A percentile compares a stretch with the other conserved stretches of the same genome.
These are phyloP conservation scores for Jatropha podagrica DNA, from an alignment of 441 rosid genomes.

Conservation along the genomic window DNA sequence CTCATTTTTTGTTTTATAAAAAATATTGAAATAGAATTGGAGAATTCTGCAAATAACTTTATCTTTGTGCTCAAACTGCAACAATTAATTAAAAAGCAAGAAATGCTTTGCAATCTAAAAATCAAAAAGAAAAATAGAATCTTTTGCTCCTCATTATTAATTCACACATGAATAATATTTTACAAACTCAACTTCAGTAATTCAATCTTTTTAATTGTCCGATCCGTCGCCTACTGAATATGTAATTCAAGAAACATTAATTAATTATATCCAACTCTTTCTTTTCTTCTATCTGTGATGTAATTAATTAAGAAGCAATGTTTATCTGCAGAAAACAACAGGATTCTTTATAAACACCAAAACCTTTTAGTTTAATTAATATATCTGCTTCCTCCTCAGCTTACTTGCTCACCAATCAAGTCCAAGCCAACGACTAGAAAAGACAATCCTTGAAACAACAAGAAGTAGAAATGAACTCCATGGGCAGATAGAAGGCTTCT, in stretches of 20 bases:
- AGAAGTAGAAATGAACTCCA: constrained; percentile 91
- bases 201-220: background rate
- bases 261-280: constrained; percentile 4
- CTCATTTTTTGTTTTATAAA: too few relatives aligned
- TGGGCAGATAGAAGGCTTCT: constrained; percentile 83
- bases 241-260: background rate
- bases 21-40: too few relatives aligned
- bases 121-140: background rate
- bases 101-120: too few relatives aligned
- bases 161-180: constrained; percentile 5
- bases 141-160: constrained; percentile 2
- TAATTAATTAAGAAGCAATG: constrained; percentile 13
- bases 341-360: constrained; percentile 28
- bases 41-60: too few relatives aligned
- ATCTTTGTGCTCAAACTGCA: too few relatives aligned
- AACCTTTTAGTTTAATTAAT: background rate
- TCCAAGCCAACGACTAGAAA: constrained; percentile 89
- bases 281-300: constrained; percentile 23
- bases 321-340: constrained; percentile 20
- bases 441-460: constrained; percentile 84
- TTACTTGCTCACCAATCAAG: constrained; percentile 91
- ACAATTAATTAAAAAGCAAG: too few relatives aligned
- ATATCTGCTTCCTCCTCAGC: constrained; percentile 29
- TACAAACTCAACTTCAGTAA: constrained; percentile 19
- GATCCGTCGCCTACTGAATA: background rate